Evolutionary conservation across 1,139 yeast species (phyloP), one percentile per base, ranked within the genome.

Genomic region (Yamadazyma oceani): DNA sequence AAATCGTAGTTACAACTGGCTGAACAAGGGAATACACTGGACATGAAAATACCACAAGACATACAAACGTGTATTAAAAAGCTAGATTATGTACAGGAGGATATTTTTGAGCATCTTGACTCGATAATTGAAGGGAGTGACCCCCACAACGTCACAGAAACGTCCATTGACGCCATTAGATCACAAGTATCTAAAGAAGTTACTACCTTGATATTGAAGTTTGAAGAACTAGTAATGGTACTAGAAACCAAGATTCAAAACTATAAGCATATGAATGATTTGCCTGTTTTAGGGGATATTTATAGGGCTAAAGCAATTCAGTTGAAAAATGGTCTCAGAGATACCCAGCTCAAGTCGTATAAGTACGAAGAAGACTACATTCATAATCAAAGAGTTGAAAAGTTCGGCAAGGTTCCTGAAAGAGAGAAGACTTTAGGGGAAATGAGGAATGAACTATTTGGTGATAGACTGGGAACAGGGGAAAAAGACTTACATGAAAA

Each of bases 381-480:
- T 7, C 71, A 65, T 42, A 45, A 53, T 32, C 60, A 60, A 32
- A 41, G 71, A 41, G 45, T 66, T 8, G 46, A 44, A 7, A 54
- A 51, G 36, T 66, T 45, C 36, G 51, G 50, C 2, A 37, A 38
- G 12, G 48, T 44, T 3, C 42, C 45, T 1, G 49, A 48, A 30
- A 36, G 46, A 33, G 38, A 42, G n/a, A 41, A 45, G 19, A 31
- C 49, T 1, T 26, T 39, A 5, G 42, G 37, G 1, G 50, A 49
- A 25, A 41, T 49, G 49, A 46, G 37, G 24, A 19, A 38, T 4
- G 49, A 46, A 23, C 30, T 49, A 7, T 49, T 49, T 26, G 41
- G 41, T 13, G 40, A 41, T 3, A 36, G 47, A 17, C 37, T 24
- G 31, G 44, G 40, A 8, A 54, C 49, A 26, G 55, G 54, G 36